phyloP scores from a whole-genome alignment of 1,139 yeast species.

The Pichia sorboxylosa region DNA sequence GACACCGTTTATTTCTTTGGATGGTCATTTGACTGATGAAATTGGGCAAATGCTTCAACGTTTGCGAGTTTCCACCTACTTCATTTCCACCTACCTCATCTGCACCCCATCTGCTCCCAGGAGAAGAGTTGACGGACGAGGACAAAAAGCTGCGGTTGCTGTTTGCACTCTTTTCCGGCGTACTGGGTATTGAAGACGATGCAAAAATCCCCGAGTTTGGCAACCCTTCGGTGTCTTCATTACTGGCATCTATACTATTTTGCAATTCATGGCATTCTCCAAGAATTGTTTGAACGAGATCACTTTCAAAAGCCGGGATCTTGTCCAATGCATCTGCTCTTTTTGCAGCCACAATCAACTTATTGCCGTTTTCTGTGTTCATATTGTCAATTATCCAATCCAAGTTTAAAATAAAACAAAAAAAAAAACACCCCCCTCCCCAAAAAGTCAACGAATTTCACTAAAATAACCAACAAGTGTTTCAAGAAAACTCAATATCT shows the following conservation, averaged over 20 bases:
- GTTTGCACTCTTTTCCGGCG: constrained; percentile 5
- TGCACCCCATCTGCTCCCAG: neutral
- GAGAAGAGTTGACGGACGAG: constrained; percentile 8
- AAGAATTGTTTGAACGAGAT: constrained; percentile 53
- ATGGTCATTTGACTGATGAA: constrained; percentile 75
- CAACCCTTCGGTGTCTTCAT: neutral
- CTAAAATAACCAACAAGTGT: no score
- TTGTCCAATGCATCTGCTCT: constrained; percentile 57
- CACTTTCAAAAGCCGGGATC: constrained; percentile 66
- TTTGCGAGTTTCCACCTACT: constrained; percentile 2
- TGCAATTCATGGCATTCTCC: constrained; percentile 51
- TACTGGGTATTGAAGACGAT: constrained; percentile 5
- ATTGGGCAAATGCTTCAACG: constrained; percentile 7
- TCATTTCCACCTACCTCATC: neutral
- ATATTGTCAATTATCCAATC: no score
- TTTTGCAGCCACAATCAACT: constrained; percentile 75
- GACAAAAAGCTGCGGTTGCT: constrained; percentile 3
- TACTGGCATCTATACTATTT: constrained; percentile 25
- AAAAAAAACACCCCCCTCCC: no score
- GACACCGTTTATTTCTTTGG: constrained; percentile 79
- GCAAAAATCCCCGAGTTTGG: neutral
- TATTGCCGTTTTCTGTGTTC: constrained; percentile 85
- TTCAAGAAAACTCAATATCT: no score
- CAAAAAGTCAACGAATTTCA: no score
- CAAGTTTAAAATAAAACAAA: no score